Percentiles rank a stretch among this genome's conserved stretches.
Evolutionary conservation across 305 asterid genomes (phyloP).

Genomic region (Coffea humblotiana): DNA sequence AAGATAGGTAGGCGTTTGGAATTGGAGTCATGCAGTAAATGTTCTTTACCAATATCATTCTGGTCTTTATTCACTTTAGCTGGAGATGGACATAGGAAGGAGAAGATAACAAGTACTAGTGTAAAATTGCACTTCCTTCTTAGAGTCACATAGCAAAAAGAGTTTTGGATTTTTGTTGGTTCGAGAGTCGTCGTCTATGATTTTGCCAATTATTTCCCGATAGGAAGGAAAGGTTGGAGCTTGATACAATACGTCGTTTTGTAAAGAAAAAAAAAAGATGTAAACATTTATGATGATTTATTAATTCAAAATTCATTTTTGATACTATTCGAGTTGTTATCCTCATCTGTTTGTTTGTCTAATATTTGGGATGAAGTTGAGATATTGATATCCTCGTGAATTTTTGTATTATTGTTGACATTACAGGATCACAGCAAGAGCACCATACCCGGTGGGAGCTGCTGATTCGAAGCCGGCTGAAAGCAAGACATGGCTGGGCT

Average conservation of each 20-base stretch:
- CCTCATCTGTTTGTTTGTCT: background rate
- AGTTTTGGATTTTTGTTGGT: background rate
- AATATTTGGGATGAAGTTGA: background rate
- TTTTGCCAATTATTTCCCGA: background rate
- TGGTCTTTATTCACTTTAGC: background rate
- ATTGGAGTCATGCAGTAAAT: background rate
- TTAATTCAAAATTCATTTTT: background rate
- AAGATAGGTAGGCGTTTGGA: conserved; percentile 48
- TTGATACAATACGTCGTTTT: background rate
- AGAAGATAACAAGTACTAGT: background rate
- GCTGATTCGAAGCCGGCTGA: conserved; percentile 27
- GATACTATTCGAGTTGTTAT: too few species aligned
- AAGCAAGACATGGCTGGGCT: conserved; percentile 55
- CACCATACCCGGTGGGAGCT: conserved; percentile 46
- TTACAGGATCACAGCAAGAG: conserved; percentile 52
- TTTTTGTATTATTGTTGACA: background rate
- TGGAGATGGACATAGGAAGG: background rate
- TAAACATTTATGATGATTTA: background rate
- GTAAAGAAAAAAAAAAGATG: background rate
- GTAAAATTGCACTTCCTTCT: too few species aligned
- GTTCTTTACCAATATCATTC: background rate
- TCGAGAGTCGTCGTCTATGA: background rate
- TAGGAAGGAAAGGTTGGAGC: background rate
- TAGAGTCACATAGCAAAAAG: too few species aligned
- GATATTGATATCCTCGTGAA: background rate